Conservation (phyloP, 768 basidiomycete species). For the Galerina marginata region DNA sequence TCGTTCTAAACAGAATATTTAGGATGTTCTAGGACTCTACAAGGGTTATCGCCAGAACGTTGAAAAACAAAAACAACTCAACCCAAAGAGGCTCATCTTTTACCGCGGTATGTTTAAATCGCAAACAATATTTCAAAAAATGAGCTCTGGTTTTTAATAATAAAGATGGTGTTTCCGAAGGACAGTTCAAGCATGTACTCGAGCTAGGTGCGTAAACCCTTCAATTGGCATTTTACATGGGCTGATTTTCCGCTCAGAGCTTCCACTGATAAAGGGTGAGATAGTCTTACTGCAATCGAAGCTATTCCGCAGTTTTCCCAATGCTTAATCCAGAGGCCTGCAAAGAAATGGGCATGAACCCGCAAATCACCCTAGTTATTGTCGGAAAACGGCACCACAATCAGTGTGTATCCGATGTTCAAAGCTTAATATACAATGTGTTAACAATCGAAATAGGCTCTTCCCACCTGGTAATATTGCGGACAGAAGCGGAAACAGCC, state of each 20-base stretch:
- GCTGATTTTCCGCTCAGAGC: slow-evolving; percentile 44
- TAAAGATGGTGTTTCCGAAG: slow-evolving; percentile 61
- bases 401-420: slow-evolving; percentile 15
- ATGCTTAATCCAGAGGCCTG: slow-evolving; percentile 60
- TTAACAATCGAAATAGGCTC: not conserved
- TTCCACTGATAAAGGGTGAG: slow-evolving; percentile 58
- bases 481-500: slow-evolving; percentile 74
- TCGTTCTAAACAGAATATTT: not conserved
- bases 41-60: slow-evolving; percentile 55
- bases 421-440: not conserved
- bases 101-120: slow-evolving; percentile 58
- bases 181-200: slow-evolving; percentile 57
- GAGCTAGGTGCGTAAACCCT: slow-evolving; percentile 50
- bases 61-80: slow-evolving; percentile 48
- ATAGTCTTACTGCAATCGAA: too few relatives aligned
- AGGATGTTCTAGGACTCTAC: slow-evolving; percentile 64
- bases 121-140: too few relatives aligned
- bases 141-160: not conserved
- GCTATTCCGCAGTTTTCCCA: slow-evolving; percentile 1
- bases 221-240: not conserved
- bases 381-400: slow-evolving; percentile 80
- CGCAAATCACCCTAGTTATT: slow-evolving; percentile 76
- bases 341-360: slow-evolving; percentile 54
- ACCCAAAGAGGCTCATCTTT: slow-evolving; percentile 74
- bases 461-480: slow-evolving; percentile 33